Percentiles rank a stretch among this genome's conserved stretches.
These are phyloP conservation scores for Phytopythium aichiense DNA, from an alignment of 352 stramenopile species.

Conservation along the genomic window DNA sequence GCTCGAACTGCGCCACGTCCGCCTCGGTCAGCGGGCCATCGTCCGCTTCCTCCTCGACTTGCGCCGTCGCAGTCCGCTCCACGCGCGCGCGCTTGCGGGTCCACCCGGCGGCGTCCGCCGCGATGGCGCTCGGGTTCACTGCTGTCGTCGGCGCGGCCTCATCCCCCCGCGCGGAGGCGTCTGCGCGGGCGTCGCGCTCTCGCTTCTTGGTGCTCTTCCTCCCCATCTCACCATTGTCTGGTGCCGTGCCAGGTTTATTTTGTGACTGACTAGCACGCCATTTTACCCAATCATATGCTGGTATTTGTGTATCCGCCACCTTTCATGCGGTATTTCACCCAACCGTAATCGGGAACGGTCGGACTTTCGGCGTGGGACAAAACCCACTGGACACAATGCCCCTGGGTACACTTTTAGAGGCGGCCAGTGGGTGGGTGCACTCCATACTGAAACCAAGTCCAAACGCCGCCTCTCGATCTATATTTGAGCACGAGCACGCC, in stretches of 20 bases:
- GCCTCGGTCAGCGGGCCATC: constrained; percentile 18
- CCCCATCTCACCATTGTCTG: constrained; percentile 3
- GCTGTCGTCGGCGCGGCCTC: not conserved
- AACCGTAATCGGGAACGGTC: not conserved
- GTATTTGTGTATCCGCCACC: not conserved
- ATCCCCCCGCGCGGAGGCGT: not conserved
- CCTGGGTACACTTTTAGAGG: constrained; percentile 4
- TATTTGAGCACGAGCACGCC: not conserved
- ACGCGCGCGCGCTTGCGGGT: constrained; percentile 1
- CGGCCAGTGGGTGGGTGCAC: not conserved
- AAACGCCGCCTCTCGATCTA: not conserved
- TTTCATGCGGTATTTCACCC: not conserved
- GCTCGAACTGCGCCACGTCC: constrained; percentile 49
- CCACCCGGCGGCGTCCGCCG: not conserved
- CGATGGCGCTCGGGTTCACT: not conserved
- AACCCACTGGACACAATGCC: not conserved
- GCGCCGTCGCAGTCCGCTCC: not conserved
- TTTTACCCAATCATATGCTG: not conserved
- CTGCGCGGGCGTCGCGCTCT: not conserved
- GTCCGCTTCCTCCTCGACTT: not conserved
- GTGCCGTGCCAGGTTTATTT: too few species aligned
- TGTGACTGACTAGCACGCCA: too few species aligned
- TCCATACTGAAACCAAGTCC: not conserved
- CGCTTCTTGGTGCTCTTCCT: constrained; percentile 5
- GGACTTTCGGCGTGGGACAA: not conserved